These are phyloP conservation scores for Jatropha multifida DNA, from an alignment of 441 rosid genomes.

Conservation along the genomic window DNA sequence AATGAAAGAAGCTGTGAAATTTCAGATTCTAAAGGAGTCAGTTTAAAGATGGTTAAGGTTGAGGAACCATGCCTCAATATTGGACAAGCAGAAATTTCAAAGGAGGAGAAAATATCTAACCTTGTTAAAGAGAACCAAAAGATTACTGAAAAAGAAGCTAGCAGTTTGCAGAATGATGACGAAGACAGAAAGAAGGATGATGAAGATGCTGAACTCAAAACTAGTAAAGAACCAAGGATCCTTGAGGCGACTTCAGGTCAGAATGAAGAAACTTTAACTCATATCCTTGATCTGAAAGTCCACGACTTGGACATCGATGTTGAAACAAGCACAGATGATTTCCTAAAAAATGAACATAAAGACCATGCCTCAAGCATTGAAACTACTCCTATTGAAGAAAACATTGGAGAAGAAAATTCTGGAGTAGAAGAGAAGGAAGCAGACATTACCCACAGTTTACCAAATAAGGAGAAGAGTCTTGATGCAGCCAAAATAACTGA, in stretches of 20 bases:
- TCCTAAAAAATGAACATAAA: constrained; percentile 16
- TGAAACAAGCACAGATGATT: constrained; percentile 19
- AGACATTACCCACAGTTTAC: constrained; percentile 19
- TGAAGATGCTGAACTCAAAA: constrained; percentile 25
- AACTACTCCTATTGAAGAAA: constrained; percentile 15
- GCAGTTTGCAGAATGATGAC: constrained; percentile 7
- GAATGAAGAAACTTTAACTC: constrained; percentile 27
- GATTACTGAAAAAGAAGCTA: constrained; percentile 25
- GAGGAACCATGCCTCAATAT: constrained; percentile 14
- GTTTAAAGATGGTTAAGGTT: constrained; percentile 9
- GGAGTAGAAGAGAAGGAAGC: constrained; percentile 14
- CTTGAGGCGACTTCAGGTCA: constrained; percentile 29
- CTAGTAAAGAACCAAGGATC: constrained; percentile 19
- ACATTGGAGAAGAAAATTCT: constrained; percentile 16
- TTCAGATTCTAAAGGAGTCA: constrained; percentile 19
- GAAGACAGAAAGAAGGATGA: constrained; percentile 15
- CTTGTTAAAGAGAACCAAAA: constrained; percentile 25
- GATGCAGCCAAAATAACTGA: constrained; percentile 23
- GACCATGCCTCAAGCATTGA: not conserved
- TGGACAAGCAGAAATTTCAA: constrained; percentile 20
- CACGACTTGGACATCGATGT: constrained; percentile 22
- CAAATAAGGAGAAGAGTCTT: constrained; percentile 20
- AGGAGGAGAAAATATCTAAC: constrained; percentile 15
- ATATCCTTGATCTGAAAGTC: constrained; percentile 22
- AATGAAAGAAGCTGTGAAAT: constrained; percentile 16